phyloP scores from a whole-genome alignment of 2,329 filamentous ascomycete genomes.

The Cytospora paraplurivora region DNA sequence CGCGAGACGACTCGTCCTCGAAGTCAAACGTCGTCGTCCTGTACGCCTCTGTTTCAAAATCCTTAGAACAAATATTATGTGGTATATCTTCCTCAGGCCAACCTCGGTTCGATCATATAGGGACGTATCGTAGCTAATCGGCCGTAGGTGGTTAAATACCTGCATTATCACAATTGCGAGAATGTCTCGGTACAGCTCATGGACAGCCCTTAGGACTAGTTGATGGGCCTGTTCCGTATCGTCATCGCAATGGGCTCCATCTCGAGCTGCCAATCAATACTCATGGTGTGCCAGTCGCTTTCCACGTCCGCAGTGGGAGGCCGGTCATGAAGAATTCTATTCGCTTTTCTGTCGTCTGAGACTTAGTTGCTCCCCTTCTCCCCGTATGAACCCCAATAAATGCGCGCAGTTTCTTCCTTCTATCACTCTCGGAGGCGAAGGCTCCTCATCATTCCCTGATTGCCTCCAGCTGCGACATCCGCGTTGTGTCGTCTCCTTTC shows the following conservation, averaged over 20 bases:
- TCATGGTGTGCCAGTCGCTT: neutral
- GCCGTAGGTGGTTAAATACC: too few species aligned
- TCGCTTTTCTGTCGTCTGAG: constrained; percentile 2
- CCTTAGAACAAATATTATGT: neutral
- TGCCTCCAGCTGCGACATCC: neutral
- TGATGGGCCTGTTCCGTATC: neutral
- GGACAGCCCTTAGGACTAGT: too few species aligned
- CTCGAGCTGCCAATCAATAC: neutral
- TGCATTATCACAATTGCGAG: too few species aligned
- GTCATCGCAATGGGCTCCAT: neutral
- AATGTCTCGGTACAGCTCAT: too few species aligned
- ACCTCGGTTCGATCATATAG: too few species aligned
- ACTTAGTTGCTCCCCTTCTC: neutral
- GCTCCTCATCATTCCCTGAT: neutral
- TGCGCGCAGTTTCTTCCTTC: neutral
- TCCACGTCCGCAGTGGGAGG: neutral
- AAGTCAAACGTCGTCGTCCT: neutral
- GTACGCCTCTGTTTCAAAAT: neutral
- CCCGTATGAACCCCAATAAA: neutral
- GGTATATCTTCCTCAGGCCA: too few species aligned
- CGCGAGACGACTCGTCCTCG: neutral
- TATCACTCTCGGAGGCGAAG: neutral
- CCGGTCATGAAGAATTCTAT: neutral
- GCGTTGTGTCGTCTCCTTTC: neutral
- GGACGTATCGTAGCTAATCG: too few species aligned